A percentile compares a stretch with the other conserved stretches of the same genome.
phyloP scores from a whole-genome alignment of 768 basidiomycete species.

The Pleurotus sapidus region DNA sequence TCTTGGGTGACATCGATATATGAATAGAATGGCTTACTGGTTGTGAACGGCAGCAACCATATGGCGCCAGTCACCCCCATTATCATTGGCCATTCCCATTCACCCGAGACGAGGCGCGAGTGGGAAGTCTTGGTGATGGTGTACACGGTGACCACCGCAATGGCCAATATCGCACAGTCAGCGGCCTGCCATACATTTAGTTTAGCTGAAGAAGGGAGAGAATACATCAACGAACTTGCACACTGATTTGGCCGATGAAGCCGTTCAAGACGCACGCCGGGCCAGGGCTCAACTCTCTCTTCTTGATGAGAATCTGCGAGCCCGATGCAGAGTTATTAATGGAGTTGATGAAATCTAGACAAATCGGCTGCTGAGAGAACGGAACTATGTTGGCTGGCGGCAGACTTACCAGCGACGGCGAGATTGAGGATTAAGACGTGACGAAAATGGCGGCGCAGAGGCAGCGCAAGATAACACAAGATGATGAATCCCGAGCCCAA shows the following conservation, averaged over 20 bases:
- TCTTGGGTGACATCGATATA: background rate
- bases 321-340: conserved; percentile 11
- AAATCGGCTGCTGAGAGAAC: too few species aligned
- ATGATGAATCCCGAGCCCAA: conserved; percentile 13
- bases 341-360: conserved; percentile 11
- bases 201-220: background rate
- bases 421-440: conserved; percentile 15
- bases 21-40: background rate
- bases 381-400: too few species aligned
- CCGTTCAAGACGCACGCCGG: conserved; percentile 1
- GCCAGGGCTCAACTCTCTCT: background rate
- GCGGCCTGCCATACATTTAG: conserved; percentile 6
- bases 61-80: background rate
- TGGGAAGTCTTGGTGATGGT: conserved; percentile 10
- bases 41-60: background rate
- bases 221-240: background rate
- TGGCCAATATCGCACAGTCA: conserved; percentile 13
- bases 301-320: conserved; percentile 8
- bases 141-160: conserved; percentile 13
- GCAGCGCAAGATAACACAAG: conserved; percentile 12
- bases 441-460: conserved; percentile 11
- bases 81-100: conserved; percentile 6
- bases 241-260: background rate
- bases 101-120: background rate
- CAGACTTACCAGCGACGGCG: conserved; percentile 9